Evolutionary conservation across 1,284 basidiomycete genomes (phyloP).

Genomic region (Moesziomyces antarcticus): DNA sequence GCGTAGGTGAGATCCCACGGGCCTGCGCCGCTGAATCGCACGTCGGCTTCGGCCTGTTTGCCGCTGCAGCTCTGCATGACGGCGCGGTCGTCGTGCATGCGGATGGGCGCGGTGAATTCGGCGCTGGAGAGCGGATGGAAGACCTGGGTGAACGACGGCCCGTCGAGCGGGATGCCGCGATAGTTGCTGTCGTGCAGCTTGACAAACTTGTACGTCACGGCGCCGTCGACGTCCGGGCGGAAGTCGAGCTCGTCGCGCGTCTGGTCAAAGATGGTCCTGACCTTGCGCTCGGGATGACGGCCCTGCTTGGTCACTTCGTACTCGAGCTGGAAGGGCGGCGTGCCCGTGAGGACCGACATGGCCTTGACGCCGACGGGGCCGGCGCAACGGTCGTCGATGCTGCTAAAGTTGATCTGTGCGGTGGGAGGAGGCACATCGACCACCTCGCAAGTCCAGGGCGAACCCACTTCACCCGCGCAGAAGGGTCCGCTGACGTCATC

Average conservation of each 20-base stretch:
- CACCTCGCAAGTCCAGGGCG: slow-evolving; percentile 62
- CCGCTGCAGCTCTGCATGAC: slow-evolving; percentile 65
- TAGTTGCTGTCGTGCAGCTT: slow-evolving; percentile 87
- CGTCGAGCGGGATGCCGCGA: slow-evolving; percentile 71
- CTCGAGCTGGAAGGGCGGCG: slow-evolving; percentile 88
- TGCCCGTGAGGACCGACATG: slow-evolving; percentile 85
- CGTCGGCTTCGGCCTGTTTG: slow-evolving; percentile 55
- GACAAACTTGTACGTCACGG: slow-evolving; percentile 86
- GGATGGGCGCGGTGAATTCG: slow-evolving; percentile 52
- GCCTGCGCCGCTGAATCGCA: slow-evolving; percentile 58
- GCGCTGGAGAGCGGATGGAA: slow-evolving; percentile 65
- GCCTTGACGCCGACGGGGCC: slow-evolving; percentile 92
- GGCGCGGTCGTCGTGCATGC: slow-evolving; percentile 38
- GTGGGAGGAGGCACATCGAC: slow-evolving; percentile 75
- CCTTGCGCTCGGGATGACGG: slow-evolving; percentile 68
- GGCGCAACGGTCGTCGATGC: slow-evolving; percentile 84
- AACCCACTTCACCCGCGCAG: slow-evolving; percentile 70
- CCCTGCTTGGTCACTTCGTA: slow-evolving; percentile 77
- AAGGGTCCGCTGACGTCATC: slow-evolving; percentile 78
- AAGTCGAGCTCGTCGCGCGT: slow-evolving; percentile 86
- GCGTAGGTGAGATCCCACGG: slow-evolving; percentile 64
- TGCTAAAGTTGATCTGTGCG: slow-evolving; percentile 86
- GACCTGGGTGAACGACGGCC: slow-evolving; percentile 60
- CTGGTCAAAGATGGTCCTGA: slow-evolving; percentile 73
- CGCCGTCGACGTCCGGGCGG: slow-evolving; percentile 87